phyloP scores from a whole-genome alignment of 2,329 filamentous ascomycete species.

The Colletotrichum gloeosporioides region DNA sequence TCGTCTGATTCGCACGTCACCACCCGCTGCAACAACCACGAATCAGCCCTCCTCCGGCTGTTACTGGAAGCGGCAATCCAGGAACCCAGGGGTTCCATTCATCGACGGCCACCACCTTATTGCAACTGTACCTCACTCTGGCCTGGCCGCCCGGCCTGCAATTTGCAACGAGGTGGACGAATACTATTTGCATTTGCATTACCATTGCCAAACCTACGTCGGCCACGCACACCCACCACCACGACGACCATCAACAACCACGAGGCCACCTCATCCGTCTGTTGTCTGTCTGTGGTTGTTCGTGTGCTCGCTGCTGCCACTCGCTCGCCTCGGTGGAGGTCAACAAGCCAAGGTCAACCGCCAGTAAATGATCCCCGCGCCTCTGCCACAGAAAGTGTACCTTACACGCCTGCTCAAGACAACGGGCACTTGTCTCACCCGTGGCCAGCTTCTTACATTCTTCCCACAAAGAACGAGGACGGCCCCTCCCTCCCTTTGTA shows the following conservation, averaged over 20 bases:
- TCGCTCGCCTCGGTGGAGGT: not conserved
- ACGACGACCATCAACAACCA: not conserved
- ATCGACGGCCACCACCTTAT: not conserved
- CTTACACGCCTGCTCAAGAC: not conserved
- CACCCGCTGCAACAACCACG: not conserved
- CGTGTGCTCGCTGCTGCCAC: not conserved
- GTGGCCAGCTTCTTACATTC: not conserved
- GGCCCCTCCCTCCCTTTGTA: slow-evolving; percentile 8
- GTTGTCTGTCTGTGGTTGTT: not conserved
- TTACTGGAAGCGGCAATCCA: not conserved
- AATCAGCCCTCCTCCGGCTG: not conserved
- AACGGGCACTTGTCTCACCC: slow-evolving; percentile 18
- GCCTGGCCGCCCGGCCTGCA: not conserved
- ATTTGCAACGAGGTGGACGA: not conserved
- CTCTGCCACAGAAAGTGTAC: not conserved
- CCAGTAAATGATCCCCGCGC: not conserved
- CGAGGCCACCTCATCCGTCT: not conserved
- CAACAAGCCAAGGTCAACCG: not conserved
- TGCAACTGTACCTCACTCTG: not conserved
- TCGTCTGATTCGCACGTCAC: not conserved
- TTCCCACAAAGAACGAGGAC: slow-evolving; percentile 3
- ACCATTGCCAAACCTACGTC: not conserved
- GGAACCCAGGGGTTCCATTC: slow-evolving; percentile 8
- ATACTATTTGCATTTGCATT: not conserved
- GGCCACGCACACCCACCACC: not conserved